A percentile compares a stretch with the other conserved stretches of the same genome.
Evolutionary conservation across 2,329 filamentous ascomycete genomes (phyloP).

Genomic region (Niveomyces coronatus): DNA sequence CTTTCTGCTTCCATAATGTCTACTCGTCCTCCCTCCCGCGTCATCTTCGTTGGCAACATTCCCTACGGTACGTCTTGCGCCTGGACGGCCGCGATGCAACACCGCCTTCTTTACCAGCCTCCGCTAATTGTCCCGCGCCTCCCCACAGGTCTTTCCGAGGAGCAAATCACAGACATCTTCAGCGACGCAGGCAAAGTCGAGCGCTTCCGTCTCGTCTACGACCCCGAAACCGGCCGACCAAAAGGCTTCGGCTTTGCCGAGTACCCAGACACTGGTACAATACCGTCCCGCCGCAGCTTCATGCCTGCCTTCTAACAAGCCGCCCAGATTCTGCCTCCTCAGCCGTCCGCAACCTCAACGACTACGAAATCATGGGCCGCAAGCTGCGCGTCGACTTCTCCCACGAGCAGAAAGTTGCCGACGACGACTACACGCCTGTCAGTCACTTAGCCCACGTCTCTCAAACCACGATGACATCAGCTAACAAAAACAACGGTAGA

Average conservation of each 20-base stretch:
- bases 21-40: conserved; percentile 63
- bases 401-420: conserved; percentile 72
- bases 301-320: neutral
- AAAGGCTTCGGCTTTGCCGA: conserved; percentile 97
- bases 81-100: neutral
- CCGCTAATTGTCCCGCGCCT: too few species aligned
- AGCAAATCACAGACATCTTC: conserved; percentile 92
- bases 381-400: conserved; percentile 94
- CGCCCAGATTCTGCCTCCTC: conserved; percentile 66
- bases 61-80: conserved; percentile 52
- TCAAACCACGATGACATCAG: conserved; percentile 12
- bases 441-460: conserved; percentile 9
- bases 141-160: conserved; percentile 79
- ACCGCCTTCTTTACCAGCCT: too few species aligned
- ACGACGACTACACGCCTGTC: conserved; percentile 40
- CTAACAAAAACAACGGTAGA: conserved; percentile 2
- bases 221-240: conserved; percentile 85
- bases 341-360: conserved; percentile 89
- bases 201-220: conserved; percentile 88
- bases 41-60: conserved; percentile 79
- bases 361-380: conserved; percentile 88
- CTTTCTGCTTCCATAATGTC: conserved; percentile 60
- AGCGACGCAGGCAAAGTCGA: conserved; percentile 81
- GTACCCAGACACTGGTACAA: conserved; percentile 75
- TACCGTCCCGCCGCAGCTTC: neutral